These are phyloP conservation scores for Darksidea phi DNA, from an alignment of 495 filamentous ascomycete genomes.

Conservation along the genomic window DNA sequence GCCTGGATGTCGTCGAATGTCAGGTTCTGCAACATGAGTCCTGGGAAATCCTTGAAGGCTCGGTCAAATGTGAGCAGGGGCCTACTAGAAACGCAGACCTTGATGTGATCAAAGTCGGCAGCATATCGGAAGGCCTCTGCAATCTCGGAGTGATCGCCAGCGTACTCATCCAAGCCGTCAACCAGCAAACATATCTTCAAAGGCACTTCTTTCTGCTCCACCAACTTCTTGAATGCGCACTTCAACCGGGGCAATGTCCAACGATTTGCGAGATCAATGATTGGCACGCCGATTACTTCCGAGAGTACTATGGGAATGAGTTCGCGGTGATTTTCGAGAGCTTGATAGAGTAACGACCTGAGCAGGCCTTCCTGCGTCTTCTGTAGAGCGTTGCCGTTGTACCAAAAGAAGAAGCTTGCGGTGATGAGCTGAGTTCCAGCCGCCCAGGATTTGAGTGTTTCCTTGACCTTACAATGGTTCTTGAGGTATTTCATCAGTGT, in stretches of 20 bases:
- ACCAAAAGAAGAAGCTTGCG: conserved; percentile 21
- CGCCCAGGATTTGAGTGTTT: conserved; percentile 3
- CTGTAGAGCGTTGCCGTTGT: conserved; percentile 5
- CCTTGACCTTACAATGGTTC: neutral
- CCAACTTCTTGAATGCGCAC: conserved; percentile 7
- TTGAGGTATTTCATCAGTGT: conserved; percentile 34
- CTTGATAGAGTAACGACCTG: conserved; percentile 14
- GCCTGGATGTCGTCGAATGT: neutral
- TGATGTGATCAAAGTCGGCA: neutral
- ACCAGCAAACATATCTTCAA: conserved; percentile 17
- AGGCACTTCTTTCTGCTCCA: neutral
- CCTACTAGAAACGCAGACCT: conserved; percentile 11
- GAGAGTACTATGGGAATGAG: conserved; percentile 1
- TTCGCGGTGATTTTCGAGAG: neutral
- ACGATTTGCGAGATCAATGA: conserved; percentile 9
- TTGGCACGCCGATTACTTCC: neutral
- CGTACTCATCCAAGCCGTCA: conserved; percentile 27
- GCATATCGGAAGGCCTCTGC: conserved; percentile 3
- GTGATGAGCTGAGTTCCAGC: neutral
- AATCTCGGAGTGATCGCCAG: neutral
- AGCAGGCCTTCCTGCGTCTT: conserved; percentile 24
- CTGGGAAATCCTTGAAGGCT: neutral
- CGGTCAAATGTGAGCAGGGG: conserved; percentile 7
- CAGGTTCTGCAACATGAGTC: conserved; percentile 5
- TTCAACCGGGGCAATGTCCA: conserved; percentile 8